Evolutionary conservation across 2,329 filamentous ascomycete genomes (phyloP), one percentile per base, ranked within the genome.

Genomic region (Bisporella sp.): DNA sequence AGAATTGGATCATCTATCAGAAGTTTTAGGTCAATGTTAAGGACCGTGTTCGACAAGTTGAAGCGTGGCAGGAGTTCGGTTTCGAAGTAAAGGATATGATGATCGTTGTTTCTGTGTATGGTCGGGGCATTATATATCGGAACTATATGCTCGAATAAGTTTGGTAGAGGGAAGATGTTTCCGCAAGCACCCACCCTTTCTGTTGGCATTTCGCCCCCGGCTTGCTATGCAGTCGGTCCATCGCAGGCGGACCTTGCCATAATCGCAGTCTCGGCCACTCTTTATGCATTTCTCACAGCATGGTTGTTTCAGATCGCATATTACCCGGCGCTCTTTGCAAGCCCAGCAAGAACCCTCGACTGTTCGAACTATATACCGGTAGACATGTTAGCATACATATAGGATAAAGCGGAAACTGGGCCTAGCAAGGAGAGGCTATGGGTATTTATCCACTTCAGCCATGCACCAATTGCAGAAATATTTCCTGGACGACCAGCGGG

Each of bases 301-400:
- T 2, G 69, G 68, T 29, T 64, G 62, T 30, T 61, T 59, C 6
- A 73, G 63, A 51, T 72, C 69, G 54, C 70, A 73, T 53, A 72
- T 71, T 41, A 72, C 69, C 29, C 70, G 63, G 8, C 70, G 66
- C 45, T 72, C 70, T 54, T 71, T 72, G 60, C 70, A 73, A 28
- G 66, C 63, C 70, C 70, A 72, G 54, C 70, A 73, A 5, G 70
- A 72, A n/a, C 70, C 70, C 53, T 67, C 61, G 46, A 69, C 64
- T 29, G 63, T 61, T 33, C 62, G 58, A 35, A 46, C 21, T 21
- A 21, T 21, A 21, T 21, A 21, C 37, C 28, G 5, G 37, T 21
- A 21, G 21, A 21, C 21, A 3, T 21, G 3, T 21, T 21, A 21
- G 21, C 21, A 21, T 21, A 21, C 21, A 2, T 21, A 21, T 21